Evolutionary conservation across 768 basidiomycete species (phyloP).

Genomic region (Hypholoma fasciculare): DNA sequence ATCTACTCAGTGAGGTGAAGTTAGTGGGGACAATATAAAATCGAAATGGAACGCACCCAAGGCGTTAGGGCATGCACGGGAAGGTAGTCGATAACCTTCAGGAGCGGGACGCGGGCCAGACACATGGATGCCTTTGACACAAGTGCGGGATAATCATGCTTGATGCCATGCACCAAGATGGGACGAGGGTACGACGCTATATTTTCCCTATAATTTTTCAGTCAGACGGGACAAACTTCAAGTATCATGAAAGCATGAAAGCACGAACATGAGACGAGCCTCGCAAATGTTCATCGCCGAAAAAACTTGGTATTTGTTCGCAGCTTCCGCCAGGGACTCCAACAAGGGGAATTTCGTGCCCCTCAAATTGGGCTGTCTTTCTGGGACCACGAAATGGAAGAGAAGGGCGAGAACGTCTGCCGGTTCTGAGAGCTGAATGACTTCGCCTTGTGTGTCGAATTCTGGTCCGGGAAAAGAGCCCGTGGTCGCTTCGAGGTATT

Average conservation of each 20-base stretch:
- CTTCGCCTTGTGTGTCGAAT: slow-evolving; percentile 15
- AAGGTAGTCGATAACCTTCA: background rate
- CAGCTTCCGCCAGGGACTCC: slow-evolving; percentile 23
- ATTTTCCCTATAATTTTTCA: background rate
- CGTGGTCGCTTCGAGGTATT: slow-evolving; percentile 10
- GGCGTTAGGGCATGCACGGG: background rate
- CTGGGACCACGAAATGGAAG: slow-evolving; percentile 28
- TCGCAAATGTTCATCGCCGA: slow-evolving; percentile 24
- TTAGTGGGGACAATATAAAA: too few relatives aligned
- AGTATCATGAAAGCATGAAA: background rate
- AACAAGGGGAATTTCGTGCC: slow-evolving; percentile 17
- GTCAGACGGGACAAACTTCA: background rate
- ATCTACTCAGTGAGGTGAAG: background rate
- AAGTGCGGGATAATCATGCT: slow-evolving; percentile 15
- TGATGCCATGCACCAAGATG: slow-evolving; percentile 9
- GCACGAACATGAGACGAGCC: slow-evolving; percentile 18
- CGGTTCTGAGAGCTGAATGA: slow-evolving; percentile 21
- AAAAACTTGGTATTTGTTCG: slow-evolving; percentile 27
- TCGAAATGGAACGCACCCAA: too few relatives aligned
- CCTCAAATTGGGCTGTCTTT: slow-evolving; percentile 21
- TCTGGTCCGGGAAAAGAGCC: slow-evolving; percentile 18
- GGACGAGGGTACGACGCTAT: background rate
- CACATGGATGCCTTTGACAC: background rate
- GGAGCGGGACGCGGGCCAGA: background rate
- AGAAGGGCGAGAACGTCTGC: slow-evolving; percentile 22